Base-by-base conservation (phyloP, 306 rosid species). In the Cucumis sativus region DNA sequence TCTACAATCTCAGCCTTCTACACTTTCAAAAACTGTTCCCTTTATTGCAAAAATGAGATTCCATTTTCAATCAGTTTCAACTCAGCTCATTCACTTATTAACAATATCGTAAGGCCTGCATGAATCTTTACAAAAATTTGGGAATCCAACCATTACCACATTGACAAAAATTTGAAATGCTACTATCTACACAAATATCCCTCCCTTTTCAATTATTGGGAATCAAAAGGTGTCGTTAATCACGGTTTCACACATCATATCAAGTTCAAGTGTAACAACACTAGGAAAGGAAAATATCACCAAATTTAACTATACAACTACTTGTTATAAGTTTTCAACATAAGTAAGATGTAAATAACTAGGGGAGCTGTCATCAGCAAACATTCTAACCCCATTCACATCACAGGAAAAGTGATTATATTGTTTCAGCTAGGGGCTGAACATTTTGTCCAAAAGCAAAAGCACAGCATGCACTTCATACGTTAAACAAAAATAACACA, bases 351-450 rank as follows among this genome's bases (percentile, higher is more conserved):
- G 73, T n/a, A n/a, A 39, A 35, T 16, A 65, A 4, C 28, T 37
- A 17, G 28, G 11, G 20, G 9, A 33, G 21, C 21, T 15, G 17
- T 30, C 45, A 63, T 33, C 69, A 39, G 28, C 23, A 66, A 66
- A n/a, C 51, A 37, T 39, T 66, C 15, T 39, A 16, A 47, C 30
- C 73, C 3, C 73, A 39, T 66, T 66, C 21, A 35, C 23, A 33
- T 15, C 45, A 64, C 37, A 16, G 45, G 21, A 8, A 16, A 64
- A 66, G 28, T 25, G 67, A 25, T 17, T 3, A 41, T 6, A 41
- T 6, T 21, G 14, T 45, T 70, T 47, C 75, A 70, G 75, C 75
- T 57, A 70, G 75, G 23, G 75, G 75, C 56, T 70, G 75, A 70
- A 43, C 39, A 45, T 45, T 69, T 23, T 70, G 40, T 45, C 58